Conservation (phyloP, 805 yeast genomes). For the Pichia membranifaciens region DNA sequence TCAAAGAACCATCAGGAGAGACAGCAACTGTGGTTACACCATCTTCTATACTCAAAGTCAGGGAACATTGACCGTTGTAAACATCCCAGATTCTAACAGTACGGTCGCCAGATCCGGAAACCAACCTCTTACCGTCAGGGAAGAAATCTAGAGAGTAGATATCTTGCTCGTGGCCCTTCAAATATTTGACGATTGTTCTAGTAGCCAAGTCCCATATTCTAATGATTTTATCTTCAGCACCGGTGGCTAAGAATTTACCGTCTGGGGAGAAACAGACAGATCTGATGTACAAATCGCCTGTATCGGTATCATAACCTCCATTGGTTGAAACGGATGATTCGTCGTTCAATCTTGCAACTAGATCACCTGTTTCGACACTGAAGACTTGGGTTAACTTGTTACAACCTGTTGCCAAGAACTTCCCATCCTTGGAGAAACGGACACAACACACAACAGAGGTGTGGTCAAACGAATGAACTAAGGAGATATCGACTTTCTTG, state of each 20-base stretch:
- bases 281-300: conserved; percentile 85
- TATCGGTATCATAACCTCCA: conserved; percentile 49
- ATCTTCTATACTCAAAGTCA: conserved; percentile 88
- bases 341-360: conserved; percentile 80
- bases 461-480: conserved; percentile 87
- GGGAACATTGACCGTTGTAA: conserved; percentile 79
- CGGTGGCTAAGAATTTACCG: conserved; percentile 88
- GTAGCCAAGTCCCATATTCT: conserved; percentile 94
- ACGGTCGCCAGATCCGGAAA: conserved; percentile 94
- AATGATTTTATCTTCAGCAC: conserved; percentile 84
- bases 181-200: conserved; percentile 74
- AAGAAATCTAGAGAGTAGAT: conserved; percentile 92
- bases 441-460: conserved; percentile 96
- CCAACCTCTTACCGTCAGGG: conserved; percentile 89
- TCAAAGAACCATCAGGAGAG: conserved; percentile 87
- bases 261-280: conserved; percentile 97
- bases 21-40: conserved; percentile 98
- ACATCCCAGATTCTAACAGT: conserved; percentile 97
- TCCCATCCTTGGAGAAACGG: conserved; percentile 85
- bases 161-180: conserved; percentile 96
- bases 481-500: conserved; percentile 71
- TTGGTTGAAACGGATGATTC: conserved; percentile 49
- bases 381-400: conserved; percentile 93
- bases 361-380: conserved; percentile 85
- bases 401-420: conserved; percentile 93